These are phyloP conservation scores for Fusarium illudens DNA, from an alignment of 2,329 filamentous ascomycete genomes.

Conservation along the genomic window DNA sequence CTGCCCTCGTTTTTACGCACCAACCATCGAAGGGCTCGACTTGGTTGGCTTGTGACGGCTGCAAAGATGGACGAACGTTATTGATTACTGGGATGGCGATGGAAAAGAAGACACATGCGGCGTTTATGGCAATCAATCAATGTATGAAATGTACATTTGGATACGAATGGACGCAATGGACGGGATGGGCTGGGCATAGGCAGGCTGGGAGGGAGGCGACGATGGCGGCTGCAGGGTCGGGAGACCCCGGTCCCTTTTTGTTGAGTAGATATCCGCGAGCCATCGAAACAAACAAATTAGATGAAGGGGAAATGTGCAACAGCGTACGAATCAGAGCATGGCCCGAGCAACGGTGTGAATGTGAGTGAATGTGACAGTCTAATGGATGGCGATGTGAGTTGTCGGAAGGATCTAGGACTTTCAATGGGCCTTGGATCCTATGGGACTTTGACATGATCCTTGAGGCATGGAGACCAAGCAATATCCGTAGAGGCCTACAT, in stretches of 20 bases:
- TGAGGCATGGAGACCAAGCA: neutral
- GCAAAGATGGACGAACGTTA: slow-evolving; percentile 36
- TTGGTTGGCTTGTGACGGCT: slow-evolving; percentile 38
- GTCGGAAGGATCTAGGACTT: slow-evolving; percentile 5
- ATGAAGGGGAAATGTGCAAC: slow-evolving; percentile 30
- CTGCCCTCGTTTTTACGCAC: slow-evolving; percentile 30
- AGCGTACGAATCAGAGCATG: slow-evolving; percentile 11
- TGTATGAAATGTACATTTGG: slow-evolving; percentile 22
- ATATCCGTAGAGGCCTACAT: too few species aligned
- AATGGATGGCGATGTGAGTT: neutral
- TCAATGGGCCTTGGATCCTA: slow-evolving; percentile 1
- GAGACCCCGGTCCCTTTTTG: slow-evolving; percentile 21
- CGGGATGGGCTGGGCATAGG: slow-evolving; percentile 24
- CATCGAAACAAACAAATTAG: slow-evolving; percentile 29
- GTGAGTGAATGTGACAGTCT: slow-evolving; percentile 16
- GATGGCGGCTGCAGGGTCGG: slow-evolving; percentile 31
- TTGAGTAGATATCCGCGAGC: slow-evolving; percentile 39
- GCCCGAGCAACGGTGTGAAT: slow-evolving; percentile 3
- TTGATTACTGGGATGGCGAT: slow-evolving; percentile 28
- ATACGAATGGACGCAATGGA: slow-evolving; percentile 13
- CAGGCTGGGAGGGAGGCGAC: slow-evolving; percentile 17
- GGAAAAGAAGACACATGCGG: slow-evolving; percentile 38
- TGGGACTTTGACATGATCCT: neutral
- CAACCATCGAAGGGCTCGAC: slow-evolving; percentile 41
- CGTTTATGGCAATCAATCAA: slow-evolving; percentile 35